Conservation (phyloP, 1,284 basidiomycete genomes). For the Ustilago shanxiensis region DNA sequence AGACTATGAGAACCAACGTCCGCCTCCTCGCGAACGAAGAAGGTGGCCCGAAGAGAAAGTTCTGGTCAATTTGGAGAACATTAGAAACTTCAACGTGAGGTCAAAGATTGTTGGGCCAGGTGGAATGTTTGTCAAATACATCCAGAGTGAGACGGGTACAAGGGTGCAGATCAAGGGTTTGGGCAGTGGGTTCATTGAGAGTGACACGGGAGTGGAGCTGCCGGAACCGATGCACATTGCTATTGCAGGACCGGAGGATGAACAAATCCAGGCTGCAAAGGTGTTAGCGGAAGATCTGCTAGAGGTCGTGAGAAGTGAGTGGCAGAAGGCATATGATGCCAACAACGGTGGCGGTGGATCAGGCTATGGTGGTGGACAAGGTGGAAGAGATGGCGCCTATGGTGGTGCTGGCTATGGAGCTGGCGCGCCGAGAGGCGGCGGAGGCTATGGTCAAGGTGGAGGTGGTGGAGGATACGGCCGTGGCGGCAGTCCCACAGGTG, state of each 20-base stretch:
- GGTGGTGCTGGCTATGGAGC: conserved; percentile 25
- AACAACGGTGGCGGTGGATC: conserved; percentile 12
- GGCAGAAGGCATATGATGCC: conserved; percentile 61
- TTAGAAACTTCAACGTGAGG: conserved; percentile 96
- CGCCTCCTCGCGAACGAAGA: conserved; percentile 43
- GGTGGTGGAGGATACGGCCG: conserved; percentile 8
- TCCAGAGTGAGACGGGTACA: conserved; percentile 94
- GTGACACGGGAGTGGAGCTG: conserved; percentile 89
- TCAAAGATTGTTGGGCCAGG: conserved; percentile 96
- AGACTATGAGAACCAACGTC: conserved; percentile 56
- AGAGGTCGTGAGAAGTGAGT: conserved; percentile 64
- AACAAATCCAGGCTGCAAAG: conserved; percentile 59
- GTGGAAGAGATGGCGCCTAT: conserved; percentile 17
- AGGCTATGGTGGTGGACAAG: conserved; percentile 12
- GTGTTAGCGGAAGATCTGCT: conserved; percentile 62
- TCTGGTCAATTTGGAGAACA: conserved; percentile 84
- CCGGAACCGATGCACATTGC: conserved; percentile 86
- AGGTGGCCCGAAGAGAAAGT: conserved; percentile 66
- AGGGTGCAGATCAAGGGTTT: conserved; percentile 97
- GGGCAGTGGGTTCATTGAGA: conserved; percentile 94
- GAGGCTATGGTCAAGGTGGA: conserved; percentile 13
- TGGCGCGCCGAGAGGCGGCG: conserved; percentile 9
- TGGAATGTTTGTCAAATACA: conserved; percentile 94
- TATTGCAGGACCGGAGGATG: conserved; percentile 63
- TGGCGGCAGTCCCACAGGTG: conserved; percentile 7